Evolutionary conservation across 2,329 filamentous ascomycete genomes (phyloP).

Genomic region (Cryphonectria nitschkei): DNA sequence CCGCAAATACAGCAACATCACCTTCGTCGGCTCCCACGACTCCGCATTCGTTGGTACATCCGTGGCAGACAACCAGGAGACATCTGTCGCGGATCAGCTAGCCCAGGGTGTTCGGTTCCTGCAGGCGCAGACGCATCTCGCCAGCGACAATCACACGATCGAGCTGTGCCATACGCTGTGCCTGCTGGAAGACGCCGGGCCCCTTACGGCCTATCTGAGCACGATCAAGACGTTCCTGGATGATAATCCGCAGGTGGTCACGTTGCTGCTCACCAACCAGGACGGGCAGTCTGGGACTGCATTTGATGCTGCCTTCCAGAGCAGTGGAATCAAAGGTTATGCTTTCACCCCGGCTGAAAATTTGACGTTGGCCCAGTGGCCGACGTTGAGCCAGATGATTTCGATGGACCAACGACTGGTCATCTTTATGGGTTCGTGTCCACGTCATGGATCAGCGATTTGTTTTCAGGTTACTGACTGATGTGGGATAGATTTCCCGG

Average conservation of each 20-base stretch:
- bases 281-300: conserved; percentile 59
- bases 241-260: conserved; percentile 61
- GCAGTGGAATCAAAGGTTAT: conserved; percentile 59
- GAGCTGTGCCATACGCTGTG: conserved; percentile 71
- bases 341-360: conserved; percentile 55
- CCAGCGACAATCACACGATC: conserved; percentile 52
- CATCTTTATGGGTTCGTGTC: conserved; percentile 65
- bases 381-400: conserved; percentile 71
- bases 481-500: conserved; percentile 15
- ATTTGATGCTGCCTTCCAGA: conserved; percentile 57
- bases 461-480: not conserved
- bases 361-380: conserved; percentile 59
- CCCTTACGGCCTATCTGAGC: conserved; percentile 56
- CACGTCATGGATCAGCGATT: not conserved
- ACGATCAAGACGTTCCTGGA: conserved; percentile 65
- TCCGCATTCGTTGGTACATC: conserved; percentile 63
- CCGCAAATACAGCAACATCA: conserved; percentile 61
- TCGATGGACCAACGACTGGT: conserved; percentile 64
- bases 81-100: conserved; percentile 61
- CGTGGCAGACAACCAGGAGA: conserved; percentile 62
- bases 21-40: conserved; percentile 67
- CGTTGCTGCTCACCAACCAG: conserved; percentile 64
- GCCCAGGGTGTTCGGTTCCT: conserved; percentile 66
- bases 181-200: conserved; percentile 60
- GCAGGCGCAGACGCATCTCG: conserved; percentile 64